phyloP scores from a whole-genome alignment of 2,329 filamentous ascomycete species.

The Paraphoma sp. region DNA sequence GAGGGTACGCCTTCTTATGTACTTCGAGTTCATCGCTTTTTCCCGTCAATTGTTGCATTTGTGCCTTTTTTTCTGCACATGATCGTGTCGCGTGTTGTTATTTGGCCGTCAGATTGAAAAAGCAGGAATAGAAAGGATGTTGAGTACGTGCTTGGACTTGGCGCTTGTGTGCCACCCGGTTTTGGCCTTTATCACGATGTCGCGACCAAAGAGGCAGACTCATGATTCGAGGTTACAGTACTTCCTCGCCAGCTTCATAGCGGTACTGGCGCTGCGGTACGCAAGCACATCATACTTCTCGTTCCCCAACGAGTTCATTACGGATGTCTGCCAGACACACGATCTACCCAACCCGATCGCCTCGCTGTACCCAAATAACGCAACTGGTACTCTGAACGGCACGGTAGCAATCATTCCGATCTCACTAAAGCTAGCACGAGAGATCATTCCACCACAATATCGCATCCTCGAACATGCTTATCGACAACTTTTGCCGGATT shows the following conservation, averaged over 20 bases:
- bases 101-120: background rate
- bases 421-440: slow-evolving; percentile 53
- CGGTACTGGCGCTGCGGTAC: slow-evolving; percentile 34
- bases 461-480: slow-evolving; percentile 60
- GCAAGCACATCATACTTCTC: slow-evolving; percentile 22
- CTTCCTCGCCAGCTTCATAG: slow-evolving; percentile 35
- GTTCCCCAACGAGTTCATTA: background rate
- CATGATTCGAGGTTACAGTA: slow-evolving; percentile 33
- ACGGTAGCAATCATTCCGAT: slow-evolving; percentile 62
- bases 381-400: slow-evolving; percentile 62
- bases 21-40: slow-evolving; percentile 5
- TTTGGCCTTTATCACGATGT: slow-evolving; percentile 35
- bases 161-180: slow-evolving; percentile 41
- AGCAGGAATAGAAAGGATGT: slow-evolving; percentile 19
- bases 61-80: slow-evolving; percentile 8
- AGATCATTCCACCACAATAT: slow-evolving; percentile 58
- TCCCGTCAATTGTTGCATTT: background rate
- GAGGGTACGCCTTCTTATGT: slow-evolving; percentile 15
- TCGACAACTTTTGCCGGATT: slow-evolving; percentile 55
- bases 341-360: slow-evolving; percentile 58
- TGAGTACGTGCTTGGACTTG: slow-evolving; percentile 36
- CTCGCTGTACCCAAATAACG: slow-evolving; percentile 53
- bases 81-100: background rate
- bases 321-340: slow-evolving; percentile 28
- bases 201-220: slow-evolving; percentile 32